Conservation (phyloP, 495 filamentous ascomycete genomes). For the Neurospora sublineolata region DNA sequence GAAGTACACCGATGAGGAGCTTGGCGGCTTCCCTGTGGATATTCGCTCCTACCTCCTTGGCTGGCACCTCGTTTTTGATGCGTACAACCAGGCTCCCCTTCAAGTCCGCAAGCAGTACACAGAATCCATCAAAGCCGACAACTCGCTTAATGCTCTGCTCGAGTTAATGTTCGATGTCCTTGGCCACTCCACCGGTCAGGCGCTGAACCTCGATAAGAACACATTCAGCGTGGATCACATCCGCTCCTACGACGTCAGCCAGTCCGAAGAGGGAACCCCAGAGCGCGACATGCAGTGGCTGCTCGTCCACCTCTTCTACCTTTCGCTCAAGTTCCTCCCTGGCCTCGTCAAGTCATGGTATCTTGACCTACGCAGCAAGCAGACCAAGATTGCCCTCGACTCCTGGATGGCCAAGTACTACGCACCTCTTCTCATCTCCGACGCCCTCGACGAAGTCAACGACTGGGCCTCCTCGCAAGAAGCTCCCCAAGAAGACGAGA, state of each 20-base stretch:
- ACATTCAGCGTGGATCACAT: constrained; percentile 49
- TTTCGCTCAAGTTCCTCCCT: constrained; percentile 61
- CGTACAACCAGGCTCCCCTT: constrained; percentile 67
- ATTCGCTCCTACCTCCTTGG: constrained; percentile 73
- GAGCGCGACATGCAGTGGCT: constrained; percentile 71
- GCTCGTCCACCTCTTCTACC: constrained; percentile 75
- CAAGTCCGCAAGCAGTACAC: constrained; percentile 72
- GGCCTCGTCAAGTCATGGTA: constrained; percentile 81
- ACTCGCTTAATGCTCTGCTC: constrained; percentile 57
- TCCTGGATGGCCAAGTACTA: constrained; percentile 76
- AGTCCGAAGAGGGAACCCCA: constrained; percentile 42
- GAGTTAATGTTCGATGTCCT: constrained; percentile 75
- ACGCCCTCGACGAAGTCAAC: constrained; percentile 56
- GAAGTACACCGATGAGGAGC: constrained; percentile 30
- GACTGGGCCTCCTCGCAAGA: constrained; percentile 56
- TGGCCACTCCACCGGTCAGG: constrained; percentile 53
- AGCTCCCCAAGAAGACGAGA: constrained; percentile 47
- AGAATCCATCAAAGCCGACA: constrained; percentile 59
- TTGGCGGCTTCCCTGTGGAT: constrained; percentile 40
- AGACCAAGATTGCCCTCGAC: constrained; percentile 63
- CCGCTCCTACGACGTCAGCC: constrained; percentile 47
- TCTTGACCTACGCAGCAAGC: constrained; percentile 61
- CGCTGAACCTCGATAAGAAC: constrained; percentile 43
- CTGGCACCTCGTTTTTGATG: constrained; percentile 85
- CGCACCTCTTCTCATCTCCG: constrained; percentile 66